Base-by-base conservation (phyloP, 1,284 basidiomycete genomes). In the Fereydounia khargensis region DNA sequence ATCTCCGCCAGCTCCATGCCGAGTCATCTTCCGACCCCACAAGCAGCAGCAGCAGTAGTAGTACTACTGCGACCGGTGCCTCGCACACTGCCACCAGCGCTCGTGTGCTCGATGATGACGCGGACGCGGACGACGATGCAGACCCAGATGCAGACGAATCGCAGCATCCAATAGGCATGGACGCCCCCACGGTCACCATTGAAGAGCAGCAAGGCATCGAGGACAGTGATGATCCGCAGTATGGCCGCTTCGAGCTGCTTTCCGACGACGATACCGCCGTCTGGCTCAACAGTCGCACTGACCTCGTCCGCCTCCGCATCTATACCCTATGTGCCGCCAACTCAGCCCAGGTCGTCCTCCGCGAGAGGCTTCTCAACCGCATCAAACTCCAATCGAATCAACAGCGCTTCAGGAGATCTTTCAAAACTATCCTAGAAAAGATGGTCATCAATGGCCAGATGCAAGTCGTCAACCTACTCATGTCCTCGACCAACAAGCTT, bases 231-330 rank as follows among this genome's bases (percentile, higher is more conserved):
- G n/a, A n/a, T n/a, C n/a, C n/a, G n/a, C n/a, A n/a, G n/a, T n/a
- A n/a, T n/a, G n/a, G n/a, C n/a, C 21, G 24, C 2, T 68, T 58
- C 23, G 49, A 65, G 11, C 31, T 39, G 10, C 41, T 69, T 24
- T 42, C 52, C 13, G 32, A 42, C 13, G 54, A 53, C 13, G 47
- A 47, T 31, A 30, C 51, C 17, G 21, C 35, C 11, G 42, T 69
- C 10, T 69, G 66, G 66, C 42, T 64, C 13, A 52, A 45, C 27
- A 58, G 53, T 27, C 64, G 66, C 4, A 53, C 65, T 33, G 66
- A 66, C 6, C 47, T 69, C 3, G 47, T 54, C 5, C 54, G 59
- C 14, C 28, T 57, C 11, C 59, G 59, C 16, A 50, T 62, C 37
- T 62, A 62, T 22, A 40, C 46, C 8, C 19, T 49, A 17, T 56